Percentiles rank a stretch among this genome's conserved stretches.
Evolutionary conservation across 2,329 filamentous ascomycete genomes (phyloP).

Genomic region (Plenodomus biglobosus): DNA sequence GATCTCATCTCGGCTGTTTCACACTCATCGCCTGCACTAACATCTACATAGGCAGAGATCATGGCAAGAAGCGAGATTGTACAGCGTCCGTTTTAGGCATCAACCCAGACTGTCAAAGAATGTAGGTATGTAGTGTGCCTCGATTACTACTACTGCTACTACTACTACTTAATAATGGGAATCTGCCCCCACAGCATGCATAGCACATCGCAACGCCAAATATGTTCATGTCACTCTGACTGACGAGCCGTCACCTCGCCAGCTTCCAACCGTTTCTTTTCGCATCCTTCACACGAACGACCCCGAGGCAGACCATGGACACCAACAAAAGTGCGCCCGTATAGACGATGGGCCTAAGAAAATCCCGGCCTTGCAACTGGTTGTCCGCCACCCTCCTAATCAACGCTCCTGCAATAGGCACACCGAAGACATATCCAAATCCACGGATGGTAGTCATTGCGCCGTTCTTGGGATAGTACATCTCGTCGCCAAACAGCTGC

Average conservation of each 20-base stretch:
- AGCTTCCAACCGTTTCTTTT: constrained; percentile 19
- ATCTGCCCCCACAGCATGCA: no score
- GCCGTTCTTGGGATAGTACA: constrained; percentile 25
- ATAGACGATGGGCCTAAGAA: constrained; percentile 17
- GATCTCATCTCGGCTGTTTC: background rate
- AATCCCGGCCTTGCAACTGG: constrained; percentile 13
- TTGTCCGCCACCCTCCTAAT: constrained; percentile 13
- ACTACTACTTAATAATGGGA: no score
- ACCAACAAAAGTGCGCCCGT: constrained; percentile 13
- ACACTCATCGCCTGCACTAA: background rate
- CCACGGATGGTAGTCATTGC: constrained; percentile 22
- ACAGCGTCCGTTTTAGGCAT: no score
- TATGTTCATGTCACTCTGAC: no score
- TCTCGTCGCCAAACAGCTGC: constrained; percentile 23
- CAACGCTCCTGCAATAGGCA: constrained; percentile 24
- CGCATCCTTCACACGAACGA: constrained; percentile 17
- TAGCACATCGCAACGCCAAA: no score
- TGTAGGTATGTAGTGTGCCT: no score
- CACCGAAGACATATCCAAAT: constrained; percentile 20
- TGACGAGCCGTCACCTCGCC: constrained; percentile 8
- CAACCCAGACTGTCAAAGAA: no score
- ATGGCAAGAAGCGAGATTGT: no score
- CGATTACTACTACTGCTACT: no score
- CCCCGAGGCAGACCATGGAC: constrained; percentile 10
- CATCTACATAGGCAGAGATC: no score